phyloP scores from a whole-genome alignment of 2,329 filamentous ascomycete species.

The Colletotrichum sp. region DNA sequence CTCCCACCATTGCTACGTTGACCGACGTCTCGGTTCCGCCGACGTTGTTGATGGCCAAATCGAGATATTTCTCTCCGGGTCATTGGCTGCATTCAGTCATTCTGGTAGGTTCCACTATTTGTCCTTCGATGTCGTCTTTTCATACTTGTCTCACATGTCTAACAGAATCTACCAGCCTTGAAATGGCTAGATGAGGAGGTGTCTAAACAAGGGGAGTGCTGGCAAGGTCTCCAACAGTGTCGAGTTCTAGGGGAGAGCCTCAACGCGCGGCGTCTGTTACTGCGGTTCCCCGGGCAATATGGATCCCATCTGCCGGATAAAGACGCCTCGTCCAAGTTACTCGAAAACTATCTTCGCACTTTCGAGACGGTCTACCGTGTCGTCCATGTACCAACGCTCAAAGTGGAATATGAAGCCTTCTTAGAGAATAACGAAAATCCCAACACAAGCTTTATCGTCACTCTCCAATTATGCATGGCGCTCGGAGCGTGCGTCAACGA shows the following conservation, averaged over 20 bases:
- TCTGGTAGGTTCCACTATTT: conserved; percentile 19
- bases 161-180: conserved; percentile 47
- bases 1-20: neutral
- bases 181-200: conserved; percentile 37
- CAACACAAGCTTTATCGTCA: conserved; percentile 23
- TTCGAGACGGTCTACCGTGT: conserved; percentile 47
- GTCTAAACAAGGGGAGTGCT: conserved; percentile 33
- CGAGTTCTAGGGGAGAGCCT: conserved; percentile 44
- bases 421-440: conserved; percentile 18
- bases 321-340: conserved; percentile 41
- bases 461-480: conserved; percentile 25
- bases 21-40: neutral
- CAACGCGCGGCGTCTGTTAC: conserved; percentile 42
- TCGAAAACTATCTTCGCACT: conserved; percentile 43
- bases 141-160: conserved; percentile 33
- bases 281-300: conserved; percentile 36
- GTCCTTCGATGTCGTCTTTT: neutral
- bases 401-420: conserved; percentile 34
- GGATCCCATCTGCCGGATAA: conserved; percentile 42
- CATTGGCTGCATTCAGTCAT: neutral
- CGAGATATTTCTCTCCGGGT: neutral
- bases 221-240: conserved; percentile 38
- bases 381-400: conserved; percentile 44
- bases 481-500: conserved; percentile 25
- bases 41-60: conserved; percentile 5